Evolutionary conservation across 495 filamentous ascomycete species (phyloP).

Genomic region (Xanthoparmelia taractica): DNA sequence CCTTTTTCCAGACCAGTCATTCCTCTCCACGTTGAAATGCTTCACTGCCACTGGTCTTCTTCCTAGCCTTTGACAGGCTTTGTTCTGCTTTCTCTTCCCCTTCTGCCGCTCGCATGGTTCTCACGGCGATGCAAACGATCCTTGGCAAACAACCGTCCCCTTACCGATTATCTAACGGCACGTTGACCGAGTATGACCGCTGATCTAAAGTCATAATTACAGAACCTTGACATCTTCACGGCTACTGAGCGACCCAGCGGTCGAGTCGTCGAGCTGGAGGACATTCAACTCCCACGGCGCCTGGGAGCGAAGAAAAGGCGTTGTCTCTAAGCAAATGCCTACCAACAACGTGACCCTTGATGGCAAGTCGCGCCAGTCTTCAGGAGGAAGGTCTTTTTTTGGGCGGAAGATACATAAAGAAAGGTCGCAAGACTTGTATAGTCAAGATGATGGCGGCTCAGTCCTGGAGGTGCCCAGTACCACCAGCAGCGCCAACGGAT

Average conservation of each 20-base stretch:
- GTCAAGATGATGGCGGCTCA: slow-evolving; percentile 47
- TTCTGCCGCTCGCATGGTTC: not conserved
- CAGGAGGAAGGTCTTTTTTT: slow-evolving; percentile 81
- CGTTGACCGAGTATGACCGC: not conserved
- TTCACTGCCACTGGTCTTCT: not conserved
- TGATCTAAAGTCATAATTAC: not conserved
- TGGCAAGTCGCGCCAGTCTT: slow-evolving; percentile 70
- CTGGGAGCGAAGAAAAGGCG: slow-evolving; percentile 11
- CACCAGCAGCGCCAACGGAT: slow-evolving; percentile 51
- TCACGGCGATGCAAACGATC: slow-evolving; percentile 3
- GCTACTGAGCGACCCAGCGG: not conserved
- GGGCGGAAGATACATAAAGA: slow-evolving; percentile 69
- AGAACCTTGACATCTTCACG: not conserved
- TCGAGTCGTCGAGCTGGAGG: slow-evolving; percentile 16
- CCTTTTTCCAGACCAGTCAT: not conserved
- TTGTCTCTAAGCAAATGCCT: slow-evolving; percentile 38
- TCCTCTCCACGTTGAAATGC: not conserved
- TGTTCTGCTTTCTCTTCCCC: slow-evolving; percentile 12
- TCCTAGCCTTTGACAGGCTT: slow-evolving; percentile 23
- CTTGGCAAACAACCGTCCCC: slow-evolving; percentile 3
- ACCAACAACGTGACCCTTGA: slow-evolving; percentile 55
- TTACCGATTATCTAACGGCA: slow-evolving; percentile 7
- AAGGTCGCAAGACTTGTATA: slow-evolving; percentile 44
- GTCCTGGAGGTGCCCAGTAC: slow-evolving; percentile 45
- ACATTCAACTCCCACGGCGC: slow-evolving; percentile 2